phyloP scores from a whole-genome alignment of 2,329 filamentous ascomycete genomes.

The Hypoxylon rubiginosum region DNA sequence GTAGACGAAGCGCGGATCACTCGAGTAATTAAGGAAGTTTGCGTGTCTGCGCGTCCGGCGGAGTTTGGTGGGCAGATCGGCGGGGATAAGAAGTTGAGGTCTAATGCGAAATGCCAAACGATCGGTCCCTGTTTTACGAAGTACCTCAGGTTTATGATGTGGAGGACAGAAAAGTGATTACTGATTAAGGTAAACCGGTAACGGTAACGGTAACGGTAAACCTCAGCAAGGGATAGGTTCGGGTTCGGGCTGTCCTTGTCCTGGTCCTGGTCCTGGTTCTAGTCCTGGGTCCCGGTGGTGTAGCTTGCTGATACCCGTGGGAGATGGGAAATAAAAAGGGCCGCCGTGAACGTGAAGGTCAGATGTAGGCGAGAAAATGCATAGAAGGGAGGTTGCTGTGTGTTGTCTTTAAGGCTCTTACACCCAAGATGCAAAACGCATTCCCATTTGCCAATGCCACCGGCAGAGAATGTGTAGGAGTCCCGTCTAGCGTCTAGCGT shows the following conservation, averaged over 20 bases:
- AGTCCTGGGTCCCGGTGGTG: neutral
- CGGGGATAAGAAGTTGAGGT: constrained; percentile 33
- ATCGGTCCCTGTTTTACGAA: constrained; percentile 21
- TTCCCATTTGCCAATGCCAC: constrained; percentile 43
- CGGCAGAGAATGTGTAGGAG: constrained; percentile 29
- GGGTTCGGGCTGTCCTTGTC: neutral
- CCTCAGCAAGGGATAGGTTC: neutral
- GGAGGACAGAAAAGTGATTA: constrained; percentile 11
- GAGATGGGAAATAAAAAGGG: neutral
- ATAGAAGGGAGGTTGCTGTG: constrained; percentile 32
- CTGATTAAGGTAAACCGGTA: neutral
- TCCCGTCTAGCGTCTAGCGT: no score
- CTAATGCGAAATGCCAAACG: constrained; percentile 11
- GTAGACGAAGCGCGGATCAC: constrained; percentile 12
- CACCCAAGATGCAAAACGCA: constrained; percentile 31
- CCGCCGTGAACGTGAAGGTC: constrained; percentile 11
- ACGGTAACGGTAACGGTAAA: no score
- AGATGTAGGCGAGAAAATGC: constrained; percentile 15
- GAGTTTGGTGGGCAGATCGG: constrained; percentile 28
- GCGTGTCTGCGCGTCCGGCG: constrained; percentile 25
- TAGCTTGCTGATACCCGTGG: neutral
- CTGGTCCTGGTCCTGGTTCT: constrained; percentile 1
- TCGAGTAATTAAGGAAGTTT: constrained; percentile 23
- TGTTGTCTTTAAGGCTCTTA: constrained; percentile 42
- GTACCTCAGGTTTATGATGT: constrained; percentile 15